These are phyloP conservation scores for Jacaranda mimosifolia DNA, from an alignment of 257 asterid species.

Conservation along the genomic window DNA sequence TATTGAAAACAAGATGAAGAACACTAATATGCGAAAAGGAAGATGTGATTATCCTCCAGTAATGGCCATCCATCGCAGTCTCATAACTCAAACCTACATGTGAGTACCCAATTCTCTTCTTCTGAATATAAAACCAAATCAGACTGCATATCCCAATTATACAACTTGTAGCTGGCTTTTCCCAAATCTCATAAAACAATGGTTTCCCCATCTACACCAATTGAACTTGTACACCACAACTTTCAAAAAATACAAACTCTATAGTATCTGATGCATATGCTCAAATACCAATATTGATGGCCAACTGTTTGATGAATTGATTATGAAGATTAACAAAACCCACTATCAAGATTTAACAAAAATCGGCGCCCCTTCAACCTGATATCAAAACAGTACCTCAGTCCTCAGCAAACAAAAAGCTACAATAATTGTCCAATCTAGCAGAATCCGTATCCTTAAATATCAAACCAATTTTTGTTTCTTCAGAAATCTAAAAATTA, in stretches of 20 bases:
- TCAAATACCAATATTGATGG: neutral
- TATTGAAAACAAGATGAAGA: conserved; percentile 88
- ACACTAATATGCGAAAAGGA: conserved; percentile 95
- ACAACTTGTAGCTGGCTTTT: conserved; percentile 95
- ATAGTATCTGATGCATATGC: conserved; percentile 26
- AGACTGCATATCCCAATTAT: conserved; percentile 76
- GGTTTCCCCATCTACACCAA: conserved; percentile 86
- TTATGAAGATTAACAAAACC: conserved; percentile 29
- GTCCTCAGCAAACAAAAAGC: neutral
- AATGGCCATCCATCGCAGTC: conserved; percentile 81
- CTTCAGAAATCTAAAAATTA: conserved; percentile 29
- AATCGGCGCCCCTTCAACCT: conserved; percentile 18
- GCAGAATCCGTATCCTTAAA: conserved; percentile 22
- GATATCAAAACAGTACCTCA: conserved; percentile 25
- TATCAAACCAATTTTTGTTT: conserved; percentile 11
- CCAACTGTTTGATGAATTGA: conserved; percentile 39
- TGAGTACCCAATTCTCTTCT: conserved; percentile 82
- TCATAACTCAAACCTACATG: conserved; percentile 94
- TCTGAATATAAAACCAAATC: conserved; percentile 91
- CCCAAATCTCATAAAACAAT: conserved; percentile 76
- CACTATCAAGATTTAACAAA: conserved; percentile 22
- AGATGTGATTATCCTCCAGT: conserved; percentile 92
- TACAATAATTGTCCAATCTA: neutral
- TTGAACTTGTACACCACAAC: conserved; percentile 26
- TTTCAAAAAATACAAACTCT: neutral